Evolutionary conservation across 148 eudicot species (phyloP).

Genomic region (Heliamphora exappendiculata): DNA sequence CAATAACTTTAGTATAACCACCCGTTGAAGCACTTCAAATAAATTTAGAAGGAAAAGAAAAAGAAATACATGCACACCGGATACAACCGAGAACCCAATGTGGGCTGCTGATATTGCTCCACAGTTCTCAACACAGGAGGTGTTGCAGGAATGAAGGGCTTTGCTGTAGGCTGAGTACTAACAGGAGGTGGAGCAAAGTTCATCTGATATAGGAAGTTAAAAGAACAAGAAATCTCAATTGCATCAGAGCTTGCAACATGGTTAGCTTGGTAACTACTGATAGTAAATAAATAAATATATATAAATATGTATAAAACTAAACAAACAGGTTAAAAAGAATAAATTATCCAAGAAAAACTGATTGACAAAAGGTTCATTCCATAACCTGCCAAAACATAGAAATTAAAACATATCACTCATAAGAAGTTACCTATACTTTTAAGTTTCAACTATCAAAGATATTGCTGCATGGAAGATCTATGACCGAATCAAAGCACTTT

Average conservation of each 20-base stretch:
- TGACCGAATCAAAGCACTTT: background rate
- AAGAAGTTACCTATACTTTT: background rate
- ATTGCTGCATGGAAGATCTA: background rate
- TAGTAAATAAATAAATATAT: background rate
- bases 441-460: background rate
- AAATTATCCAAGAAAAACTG: background rate
- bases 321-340: background rate
- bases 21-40: background rate
- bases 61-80: conserved; percentile 35
- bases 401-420: background rate
- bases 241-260: background rate
- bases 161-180: conserved; percentile 64
- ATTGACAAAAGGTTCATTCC: background rate
- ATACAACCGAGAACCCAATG: conserved; percentile 82
- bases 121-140: conserved; percentile 61
- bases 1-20: conserved; percentile 2
- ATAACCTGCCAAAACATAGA: background rate
- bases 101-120: conserved; percentile 75
- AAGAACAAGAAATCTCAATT: background rate
- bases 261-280: background rate
- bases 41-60: background rate
- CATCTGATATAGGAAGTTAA: conserved; percentile 26
- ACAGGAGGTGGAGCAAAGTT: conserved; percentile 54
- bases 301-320: background rate
- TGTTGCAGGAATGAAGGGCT: conserved; percentile 61